phyloP scores from a whole-genome alignment of 2,329 filamentous ascomycete genomes.

The Botrytis galanthina region DNA sequence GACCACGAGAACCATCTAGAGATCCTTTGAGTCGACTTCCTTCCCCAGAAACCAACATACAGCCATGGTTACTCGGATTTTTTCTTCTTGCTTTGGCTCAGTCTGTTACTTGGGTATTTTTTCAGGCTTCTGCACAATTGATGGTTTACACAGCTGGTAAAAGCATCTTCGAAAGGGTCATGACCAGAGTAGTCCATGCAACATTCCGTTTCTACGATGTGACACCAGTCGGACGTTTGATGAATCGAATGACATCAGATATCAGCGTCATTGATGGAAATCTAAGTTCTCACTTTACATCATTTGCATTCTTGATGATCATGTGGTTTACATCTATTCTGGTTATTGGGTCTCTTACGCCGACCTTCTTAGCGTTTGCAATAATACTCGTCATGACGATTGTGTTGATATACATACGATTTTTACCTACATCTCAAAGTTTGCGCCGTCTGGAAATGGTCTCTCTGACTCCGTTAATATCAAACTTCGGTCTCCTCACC shows the following conservation, averaged over 20 bases:
- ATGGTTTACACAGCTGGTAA: conserved; percentile 79
- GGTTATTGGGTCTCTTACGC: conserved; percentile 78
- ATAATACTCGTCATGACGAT: conserved; percentile 65
- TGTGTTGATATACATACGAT: conserved; percentile 70
- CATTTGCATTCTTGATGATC: conserved; percentile 67
- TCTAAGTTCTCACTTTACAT: conserved; percentile 71
- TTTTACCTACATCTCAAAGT: conserved; percentile 80
- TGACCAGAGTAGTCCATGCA: conserved; percentile 71
- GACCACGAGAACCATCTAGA: conserved; percentile 32
- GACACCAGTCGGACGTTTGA: conserved; percentile 82
- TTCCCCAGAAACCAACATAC: conserved; percentile 62
- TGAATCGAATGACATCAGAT: conserved; percentile 89
- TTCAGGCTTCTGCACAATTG: conserved; percentile 67
- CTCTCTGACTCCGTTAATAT: conserved; percentile 82
- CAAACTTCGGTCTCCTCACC: conserved; percentile 85
- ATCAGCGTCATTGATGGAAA: conserved; percentile 86
- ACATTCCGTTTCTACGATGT: conserved; percentile 90
- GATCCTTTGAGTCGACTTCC: conserved; percentile 56
- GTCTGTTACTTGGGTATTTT: conserved; percentile 57
- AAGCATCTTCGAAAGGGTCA: conserved; percentile 68
- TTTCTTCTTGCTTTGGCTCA: conserved; percentile 62
- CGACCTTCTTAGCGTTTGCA: conserved; percentile 72
- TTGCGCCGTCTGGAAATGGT: conserved; percentile 85
- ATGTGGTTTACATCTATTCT: conserved; percentile 70
- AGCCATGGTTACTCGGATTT: conserved; percentile 73